A percentile compares a stretch with the other conserved stretches of the same genome.
These are phyloP conservation scores for Monosporascus sp. DNA, from an alignment of 2,329 filamentous ascomycete species.

Conservation along the genomic window DNA sequence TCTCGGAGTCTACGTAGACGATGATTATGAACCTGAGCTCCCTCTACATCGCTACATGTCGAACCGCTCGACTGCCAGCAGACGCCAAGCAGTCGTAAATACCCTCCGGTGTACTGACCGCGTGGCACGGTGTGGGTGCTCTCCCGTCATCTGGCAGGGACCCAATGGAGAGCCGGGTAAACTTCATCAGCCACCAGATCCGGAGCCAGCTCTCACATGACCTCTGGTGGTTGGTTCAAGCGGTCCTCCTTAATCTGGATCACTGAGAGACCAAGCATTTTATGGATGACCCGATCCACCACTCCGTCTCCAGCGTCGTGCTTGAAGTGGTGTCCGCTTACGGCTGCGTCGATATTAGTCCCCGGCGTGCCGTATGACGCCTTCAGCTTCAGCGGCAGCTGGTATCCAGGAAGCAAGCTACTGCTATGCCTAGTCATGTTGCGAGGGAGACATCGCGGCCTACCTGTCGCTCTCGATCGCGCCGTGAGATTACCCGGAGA, in stretches of 20 bases:
- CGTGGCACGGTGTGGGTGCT: constrained; percentile 25
- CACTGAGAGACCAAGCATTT: constrained; percentile 56
- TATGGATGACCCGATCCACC: constrained; percentile 44
- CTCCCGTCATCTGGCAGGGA: constrained; percentile 2
- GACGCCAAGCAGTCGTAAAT: constrained; percentile 11
- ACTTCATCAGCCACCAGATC: constrained; percentile 50
- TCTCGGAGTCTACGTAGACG: constrained; percentile 40
- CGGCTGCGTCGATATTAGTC: constrained; percentile 55
- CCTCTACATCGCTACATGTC: constrained; percentile 8
- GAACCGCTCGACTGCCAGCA: constrained; percentile 10
- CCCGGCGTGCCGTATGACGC: constrained; percentile 45
- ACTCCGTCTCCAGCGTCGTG: constrained; percentile 53
- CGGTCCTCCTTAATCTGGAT: constrained; percentile 56
- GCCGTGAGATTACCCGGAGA: constrained; percentile 39
- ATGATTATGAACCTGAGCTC: constrained; percentile 14
- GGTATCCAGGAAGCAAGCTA: constrained; percentile 50
- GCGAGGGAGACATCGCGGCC: constrained; percentile 47
- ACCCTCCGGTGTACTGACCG: constrained; percentile 17
- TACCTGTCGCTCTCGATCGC: constrained; percentile 52
- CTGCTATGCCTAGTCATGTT: constrained; percentile 53
- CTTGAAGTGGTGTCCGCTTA: constrained; percentile 54
- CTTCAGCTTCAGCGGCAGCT: constrained; percentile 51
- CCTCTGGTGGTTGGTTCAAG: constrained; percentile 58
- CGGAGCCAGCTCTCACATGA: constrained; percentile 59
- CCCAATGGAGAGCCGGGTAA: constrained; percentile 35